A percentile compares a stretch with the other conserved stretches of the same genome.
Evolutionary conservation across 1,139 yeast genomes (phyloP).

Genomic region (Yamadazyma friedrichii): DNA sequence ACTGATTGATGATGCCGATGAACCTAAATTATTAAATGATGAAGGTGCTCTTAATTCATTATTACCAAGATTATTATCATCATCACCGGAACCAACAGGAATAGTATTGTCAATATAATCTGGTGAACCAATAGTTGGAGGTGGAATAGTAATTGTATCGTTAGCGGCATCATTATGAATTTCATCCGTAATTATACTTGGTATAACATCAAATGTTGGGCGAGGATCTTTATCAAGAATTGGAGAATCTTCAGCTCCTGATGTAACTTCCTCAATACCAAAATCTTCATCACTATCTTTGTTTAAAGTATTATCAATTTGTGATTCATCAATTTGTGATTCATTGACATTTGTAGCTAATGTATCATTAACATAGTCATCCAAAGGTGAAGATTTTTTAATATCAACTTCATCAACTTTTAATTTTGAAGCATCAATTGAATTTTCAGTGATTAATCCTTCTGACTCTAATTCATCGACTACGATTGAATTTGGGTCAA

Average conservation of each 20-base stretch:
- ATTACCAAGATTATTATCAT: slow-evolving; percentile 1
- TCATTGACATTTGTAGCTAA: slow-evolving; percentile 6
- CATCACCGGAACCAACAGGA: slow-evolving; percentile 4
- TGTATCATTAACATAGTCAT: slow-evolving; percentile 1
- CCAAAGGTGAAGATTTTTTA: slow-evolving; percentile 9
- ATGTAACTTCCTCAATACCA: slow-evolving; percentile 19
- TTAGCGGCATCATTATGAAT: not conserved
- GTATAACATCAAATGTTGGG: slow-evolving; percentile 33
- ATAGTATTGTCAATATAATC: not conserved
- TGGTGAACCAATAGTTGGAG: slow-evolving; percentile 8
- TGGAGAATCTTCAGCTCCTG: slow-evolving; percentile 19
- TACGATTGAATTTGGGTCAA: slow-evolving; percentile 13
- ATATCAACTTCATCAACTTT: slow-evolving; percentile 28
- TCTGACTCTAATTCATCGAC: slow-evolving; percentile 23
- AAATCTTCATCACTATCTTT: slow-evolving; percentile 14
- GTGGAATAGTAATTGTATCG: slow-evolving; percentile 14
- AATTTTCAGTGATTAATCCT: slow-evolving; percentile 10
- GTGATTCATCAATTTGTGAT: slow-evolving; percentile 7
- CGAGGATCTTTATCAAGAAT: slow-evolving; percentile 27
- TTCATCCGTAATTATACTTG: slow-evolving; percentile 26
- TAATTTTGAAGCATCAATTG: slow-evolving; percentile 20
- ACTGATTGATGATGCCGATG: slow-evolving; percentile 31
- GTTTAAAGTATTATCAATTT: slow-evolving; percentile 7
- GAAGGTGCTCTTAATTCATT: slow-evolving; percentile 19
- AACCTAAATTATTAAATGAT: slow-evolving; percentile 11